These are phyloP conservation scores for Polychytrium aggregatum DNA, from an alignment of 192 early-diverging fungal genomes.

Conservation along the genomic window DNA sequence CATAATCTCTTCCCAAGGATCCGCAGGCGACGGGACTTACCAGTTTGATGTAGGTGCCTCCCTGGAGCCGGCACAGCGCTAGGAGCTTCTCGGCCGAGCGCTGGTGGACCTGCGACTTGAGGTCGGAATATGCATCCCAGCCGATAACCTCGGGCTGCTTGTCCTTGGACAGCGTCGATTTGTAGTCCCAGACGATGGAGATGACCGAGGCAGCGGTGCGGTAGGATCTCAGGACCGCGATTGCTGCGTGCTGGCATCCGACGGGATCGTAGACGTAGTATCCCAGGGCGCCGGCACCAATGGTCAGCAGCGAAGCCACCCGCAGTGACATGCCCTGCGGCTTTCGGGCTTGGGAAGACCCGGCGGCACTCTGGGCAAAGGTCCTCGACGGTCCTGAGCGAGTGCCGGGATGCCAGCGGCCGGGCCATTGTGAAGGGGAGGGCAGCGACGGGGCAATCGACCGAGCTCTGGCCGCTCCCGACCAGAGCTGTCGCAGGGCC, in stretches of 20 bases:
- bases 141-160: slow-evolving; percentile 13
- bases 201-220: slow-evolving; percentile 28
- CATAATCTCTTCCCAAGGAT: not conserved
- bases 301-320: too few relatives aligned
- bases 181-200: slow-evolving; percentile 43
- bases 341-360: too few relatives aligned
- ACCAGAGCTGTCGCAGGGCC: too few relatives aligned
- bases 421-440: too few relatives aligned
- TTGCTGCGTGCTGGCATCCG: slow-evolving; percentile 5
- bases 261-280: slow-evolving; percentile 7
- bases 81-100: slow-evolving; percentile 57
- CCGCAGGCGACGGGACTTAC: not conserved
- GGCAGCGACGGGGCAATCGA: too few relatives aligned
- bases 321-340: too few relatives aligned
- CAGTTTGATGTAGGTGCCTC: slow-evolving; percentile 84
- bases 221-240: slow-evolving; percentile 9
- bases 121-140: slow-evolving; percentile 11
- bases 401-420: too few relatives aligned
- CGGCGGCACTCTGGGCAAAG: too few relatives aligned
- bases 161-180: slow-evolving; percentile 27
- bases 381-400: too few relatives aligned
- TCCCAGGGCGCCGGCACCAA: slow-evolving; percentile 3
- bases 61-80: slow-evolving; percentile 48
- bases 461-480: too few relatives aligned
- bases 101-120: slow-evolving; percentile 48